phyloP scores from a whole-genome alignment of 73 alveolate species.

The Halteria grandinella region DNA sequence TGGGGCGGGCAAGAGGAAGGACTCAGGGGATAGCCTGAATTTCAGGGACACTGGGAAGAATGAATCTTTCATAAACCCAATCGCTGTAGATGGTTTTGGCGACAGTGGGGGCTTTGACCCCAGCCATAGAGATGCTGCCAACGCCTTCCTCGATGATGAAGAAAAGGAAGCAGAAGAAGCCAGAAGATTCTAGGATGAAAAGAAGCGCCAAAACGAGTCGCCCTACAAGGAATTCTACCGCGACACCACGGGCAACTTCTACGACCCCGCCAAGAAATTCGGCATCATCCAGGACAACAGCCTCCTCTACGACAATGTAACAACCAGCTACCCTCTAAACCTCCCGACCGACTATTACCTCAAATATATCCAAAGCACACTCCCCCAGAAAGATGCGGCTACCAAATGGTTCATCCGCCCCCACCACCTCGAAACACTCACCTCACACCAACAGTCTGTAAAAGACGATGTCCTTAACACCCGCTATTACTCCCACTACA shows the following conservation, averaged over 20 bases:
- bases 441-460: constrained; percentile 83
- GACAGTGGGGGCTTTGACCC: constrained; percentile 35
- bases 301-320: constrained; percentile 65
- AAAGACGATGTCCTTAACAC: constrained; percentile 92
- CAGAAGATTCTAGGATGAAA: constrained; percentile 37
- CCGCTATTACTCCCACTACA: constrained; percentile 79
- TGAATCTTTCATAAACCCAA: constrained; percentile 28
- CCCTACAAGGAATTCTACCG: constrained; percentile 60
- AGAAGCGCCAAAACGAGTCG: constrained; percentile 56
- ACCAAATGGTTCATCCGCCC: constrained; percentile 89
- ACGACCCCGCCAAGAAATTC: constrained; percentile 65
- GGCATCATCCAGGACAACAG: constrained; percentile 58
- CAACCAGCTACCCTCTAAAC: constrained; percentile 68
- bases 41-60: no score
- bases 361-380: constrained; percentile 56
- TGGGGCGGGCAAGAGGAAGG: constrained; percentile 13
- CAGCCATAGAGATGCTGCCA: constrained; percentile 30
- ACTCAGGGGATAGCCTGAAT: no score
- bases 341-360: constrained; percentile 66
- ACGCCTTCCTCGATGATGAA: constrained; percentile 40
- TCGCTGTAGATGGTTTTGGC: constrained; percentile 23
- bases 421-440: constrained; percentile 87
- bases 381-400: constrained; percentile 49
- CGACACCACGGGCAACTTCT: constrained; percentile 45
- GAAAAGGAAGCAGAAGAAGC: constrained; percentile 57